Conservation (phyloP, 2,329 filamentous ascomycete species). For the Shiraia sp. region DNA sequence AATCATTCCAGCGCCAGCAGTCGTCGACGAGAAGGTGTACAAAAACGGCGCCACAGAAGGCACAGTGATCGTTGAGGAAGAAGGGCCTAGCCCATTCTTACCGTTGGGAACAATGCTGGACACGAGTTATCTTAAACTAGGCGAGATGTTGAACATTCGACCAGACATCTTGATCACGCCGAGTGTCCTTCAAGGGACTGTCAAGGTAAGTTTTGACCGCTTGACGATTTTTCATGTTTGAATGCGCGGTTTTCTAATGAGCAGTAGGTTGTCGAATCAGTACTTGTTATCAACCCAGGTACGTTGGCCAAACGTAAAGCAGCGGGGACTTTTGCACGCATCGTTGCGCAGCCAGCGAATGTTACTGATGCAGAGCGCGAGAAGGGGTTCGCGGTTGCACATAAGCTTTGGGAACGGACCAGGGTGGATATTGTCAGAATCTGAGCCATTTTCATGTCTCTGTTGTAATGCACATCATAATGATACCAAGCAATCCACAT, state of each 20-base stretch:
- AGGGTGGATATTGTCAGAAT: constrained; percentile 88
- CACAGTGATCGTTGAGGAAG: constrained; percentile 61
- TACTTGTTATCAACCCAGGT: constrained; percentile 89
- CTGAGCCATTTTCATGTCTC: constrained; percentile 6
- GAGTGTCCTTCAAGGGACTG: constrained; percentile 81
- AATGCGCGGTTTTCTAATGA: constrained; percentile 3
- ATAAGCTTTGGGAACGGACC: constrained; percentile 79
- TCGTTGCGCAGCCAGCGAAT: constrained; percentile 71
- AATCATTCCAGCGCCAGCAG: constrained; percentile 54
- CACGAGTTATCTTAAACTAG: constrained; percentile 80
- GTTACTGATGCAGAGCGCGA: constrained; percentile 62
- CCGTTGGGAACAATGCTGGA: constrained; percentile 76
- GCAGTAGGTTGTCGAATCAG: constrained; percentile 80
- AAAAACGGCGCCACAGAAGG: constrained; percentile 47
- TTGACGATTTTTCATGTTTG: constrained; percentile 13
- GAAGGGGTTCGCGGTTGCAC: constrained; percentile 61
- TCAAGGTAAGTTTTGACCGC: constrained; percentile 66
- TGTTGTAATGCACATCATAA: not conserved
- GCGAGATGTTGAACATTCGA: constrained; percentile 83
- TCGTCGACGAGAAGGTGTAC: constrained; percentile 56
- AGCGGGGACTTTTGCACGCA: constrained; percentile 81
- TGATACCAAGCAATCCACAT: no score
- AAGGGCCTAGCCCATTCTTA: constrained; percentile 44
- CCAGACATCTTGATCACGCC: constrained; percentile 86
- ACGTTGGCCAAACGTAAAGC: constrained; percentile 81